phyloP scores from a whole-genome alignment of 129 eudicot species.

The Dittrichia graveolens region DNA sequence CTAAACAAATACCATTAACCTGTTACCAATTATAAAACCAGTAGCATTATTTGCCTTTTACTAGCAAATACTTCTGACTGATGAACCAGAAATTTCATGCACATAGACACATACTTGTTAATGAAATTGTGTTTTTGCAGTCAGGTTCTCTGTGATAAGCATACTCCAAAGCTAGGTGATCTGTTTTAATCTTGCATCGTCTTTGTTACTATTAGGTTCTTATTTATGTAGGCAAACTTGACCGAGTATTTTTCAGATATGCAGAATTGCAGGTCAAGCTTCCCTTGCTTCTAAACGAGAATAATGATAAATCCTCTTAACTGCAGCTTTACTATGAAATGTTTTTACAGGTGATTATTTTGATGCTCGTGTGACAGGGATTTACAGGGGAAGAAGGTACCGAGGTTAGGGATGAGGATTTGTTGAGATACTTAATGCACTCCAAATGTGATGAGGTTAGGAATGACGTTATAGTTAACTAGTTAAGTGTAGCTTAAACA shows the following conservation, averaged over 20 bases:
- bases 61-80: background rate
- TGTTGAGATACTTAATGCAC: background rate
- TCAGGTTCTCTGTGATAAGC: conserved; percentile 44
- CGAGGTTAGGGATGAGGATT: too few relatives aligned
- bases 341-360: conserved; percentile 59
- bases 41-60: background rate
- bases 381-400: conserved; percentile 30
- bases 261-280: conserved; percentile 78
- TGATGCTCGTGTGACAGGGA: conserved; percentile 37
- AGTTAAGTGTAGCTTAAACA: background rate
- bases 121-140: conserved; percentile 38
- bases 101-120: background rate
- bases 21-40: background rate
- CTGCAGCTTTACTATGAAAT: conserved; percentile 42
- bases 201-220: background rate
- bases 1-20: background rate
- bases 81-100: background rate
- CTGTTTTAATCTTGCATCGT: background rate
- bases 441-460: conserved; percentile 4
- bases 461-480: conserved; percentile 1
- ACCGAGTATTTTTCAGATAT: conserved; percentile 30
- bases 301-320: conserved; percentile 23
- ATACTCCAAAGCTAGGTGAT: conserved; percentile 27
- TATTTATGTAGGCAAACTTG: too few relatives aligned
- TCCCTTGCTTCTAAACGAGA: conserved; percentile 53